Conservation (phyloP, 2,329 filamentous ascomycete genomes). For the Colletotrichum sp. region DNA sequence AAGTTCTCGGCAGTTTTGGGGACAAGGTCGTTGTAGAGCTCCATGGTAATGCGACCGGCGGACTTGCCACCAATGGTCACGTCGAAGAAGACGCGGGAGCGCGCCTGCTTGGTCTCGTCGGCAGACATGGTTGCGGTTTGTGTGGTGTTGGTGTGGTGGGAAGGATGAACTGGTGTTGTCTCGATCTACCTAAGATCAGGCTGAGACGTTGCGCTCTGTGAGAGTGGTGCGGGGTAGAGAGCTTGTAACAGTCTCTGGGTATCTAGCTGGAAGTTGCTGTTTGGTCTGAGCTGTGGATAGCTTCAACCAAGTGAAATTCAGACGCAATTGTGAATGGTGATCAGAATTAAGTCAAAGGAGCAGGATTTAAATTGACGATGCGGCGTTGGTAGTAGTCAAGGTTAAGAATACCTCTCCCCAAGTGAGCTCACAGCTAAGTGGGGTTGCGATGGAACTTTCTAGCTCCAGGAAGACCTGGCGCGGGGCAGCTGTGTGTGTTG, state of each 20-base stretch:
- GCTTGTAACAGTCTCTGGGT: neutral
- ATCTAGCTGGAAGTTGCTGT: neutral
- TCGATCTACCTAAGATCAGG: neutral
- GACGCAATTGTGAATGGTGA: neutral
- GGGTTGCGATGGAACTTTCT: constrained; percentile 4
- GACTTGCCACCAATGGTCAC: constrained; percentile 78
- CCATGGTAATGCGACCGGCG: constrained; percentile 82
- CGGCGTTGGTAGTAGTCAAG: neutral
- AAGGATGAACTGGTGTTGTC: neutral
- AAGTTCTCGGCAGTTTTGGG: constrained; percentile 98
- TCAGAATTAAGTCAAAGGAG: neutral
- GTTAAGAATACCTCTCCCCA: neutral
- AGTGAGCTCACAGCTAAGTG: neutral
- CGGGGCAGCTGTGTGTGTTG: neutral
- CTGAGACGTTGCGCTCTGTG: constrained; percentile 37
- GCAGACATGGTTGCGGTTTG: constrained; percentile 5
- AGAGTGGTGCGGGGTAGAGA: neutral
- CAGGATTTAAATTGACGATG: neutral
- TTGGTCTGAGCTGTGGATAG: neutral
- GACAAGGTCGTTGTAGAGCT: constrained; percentile 78
- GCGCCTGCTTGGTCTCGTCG: constrained; percentile 49
- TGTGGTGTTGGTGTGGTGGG: neutral
- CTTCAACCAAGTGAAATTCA: neutral
- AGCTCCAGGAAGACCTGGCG: neutral
- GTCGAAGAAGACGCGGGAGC: constrained; percentile 91